Base-by-base conservation (phyloP, 2,329 filamentous ascomycete species). In the Fusarium globosum region DNA sequence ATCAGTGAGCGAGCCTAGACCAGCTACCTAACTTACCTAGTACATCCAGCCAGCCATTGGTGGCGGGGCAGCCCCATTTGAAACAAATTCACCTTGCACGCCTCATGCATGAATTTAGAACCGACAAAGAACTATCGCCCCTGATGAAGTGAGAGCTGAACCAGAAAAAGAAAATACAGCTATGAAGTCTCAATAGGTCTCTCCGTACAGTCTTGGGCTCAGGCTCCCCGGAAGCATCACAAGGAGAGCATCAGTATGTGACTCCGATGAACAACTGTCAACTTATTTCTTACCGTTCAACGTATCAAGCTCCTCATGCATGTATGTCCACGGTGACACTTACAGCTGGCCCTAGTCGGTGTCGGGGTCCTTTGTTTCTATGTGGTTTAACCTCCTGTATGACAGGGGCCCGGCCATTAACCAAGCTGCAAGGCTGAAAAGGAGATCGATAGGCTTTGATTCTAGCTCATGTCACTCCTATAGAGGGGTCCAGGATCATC, bases 361-460 rank as follows among this genome's bases (percentile, higher is more conserved):
- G 48, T 62, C 68, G 21, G 70, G 61, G 71, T 72, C 51, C 53
- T 62, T 39, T 56, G 43, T 65, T 65, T 64, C 68, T 61, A 69
- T 68, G 30, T 52, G 26, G 43, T 33, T 74, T 65, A 55, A 61
- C 52, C 42, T 53, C 46, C 62, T 67, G 41, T 61, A 48, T 56
- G 66, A 68, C 70, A 73, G 70, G 70, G 70, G 70, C 28, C 28
- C 16, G 28, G 39, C 52, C 49, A 65, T 58, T 46, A 61, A 52
- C 33, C 33, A 46, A 43, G 48, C 72, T 74, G 72, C 68, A 74
- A 74, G 72, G 72, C 71, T 74, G 68, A 72, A 38, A 49, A 36
- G 45, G 43, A 57, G 56, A 55, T 55, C 36, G 36, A 52, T 59
- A 59, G 55, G 48, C 65, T 46, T 69, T 41, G 42, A 52, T 23